These are phyloP conservation scores for Chlamydomonas sphaeroides DNA, from an alignment of 139 green algal species.

Conservation along the genomic window DNA sequence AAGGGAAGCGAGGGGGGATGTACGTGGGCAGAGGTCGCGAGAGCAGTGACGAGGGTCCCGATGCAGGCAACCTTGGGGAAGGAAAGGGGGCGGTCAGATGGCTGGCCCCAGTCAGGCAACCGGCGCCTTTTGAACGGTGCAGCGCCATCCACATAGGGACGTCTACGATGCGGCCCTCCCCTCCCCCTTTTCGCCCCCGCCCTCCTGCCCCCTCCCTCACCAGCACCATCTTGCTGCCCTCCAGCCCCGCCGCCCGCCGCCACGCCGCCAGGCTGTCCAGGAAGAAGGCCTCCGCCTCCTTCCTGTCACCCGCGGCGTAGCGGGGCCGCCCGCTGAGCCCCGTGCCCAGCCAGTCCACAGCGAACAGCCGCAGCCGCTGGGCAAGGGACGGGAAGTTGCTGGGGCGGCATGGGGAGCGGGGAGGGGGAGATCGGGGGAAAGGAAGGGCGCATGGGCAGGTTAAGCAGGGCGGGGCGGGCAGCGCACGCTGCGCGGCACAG, in stretches of 20 bases:
- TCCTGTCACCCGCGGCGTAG: slow-evolving; percentile 64
- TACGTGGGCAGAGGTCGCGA: too few relatives aligned
- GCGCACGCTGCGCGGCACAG: too few relatives aligned
- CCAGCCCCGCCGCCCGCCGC: slow-evolving; percentile 66
- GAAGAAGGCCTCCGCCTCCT: slow-evolving; percentile 87
- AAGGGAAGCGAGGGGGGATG: background rate
- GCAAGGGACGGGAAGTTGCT: slow-evolving; percentile 72
- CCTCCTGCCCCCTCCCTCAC: background rate
- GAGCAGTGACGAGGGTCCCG: too few relatives aligned
- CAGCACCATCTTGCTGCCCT: slow-evolving; percentile 47
- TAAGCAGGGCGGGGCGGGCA: too few relatives aligned
- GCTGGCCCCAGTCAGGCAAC: too few relatives aligned
- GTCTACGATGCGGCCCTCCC: too few relatives aligned
- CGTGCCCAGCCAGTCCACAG: slow-evolving; percentile 87
- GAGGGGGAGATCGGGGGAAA: background rate
- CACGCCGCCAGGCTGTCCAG: slow-evolving; percentile 75
- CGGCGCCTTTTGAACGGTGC: too few relatives aligned
- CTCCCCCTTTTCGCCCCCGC: too few relatives aligned
- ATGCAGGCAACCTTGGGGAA: too few relatives aligned
- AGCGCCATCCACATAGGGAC: too few relatives aligned
- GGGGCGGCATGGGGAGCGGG: slow-evolving; percentile 5
- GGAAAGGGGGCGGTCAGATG: too few relatives aligned
- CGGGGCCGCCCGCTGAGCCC: slow-evolving; percentile 82
- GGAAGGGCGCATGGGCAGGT: background rate
- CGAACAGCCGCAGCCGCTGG: slow-evolving; percentile 63